Conservation (phyloP, 345 rosid species). For the Brassica rapa region DNA sequence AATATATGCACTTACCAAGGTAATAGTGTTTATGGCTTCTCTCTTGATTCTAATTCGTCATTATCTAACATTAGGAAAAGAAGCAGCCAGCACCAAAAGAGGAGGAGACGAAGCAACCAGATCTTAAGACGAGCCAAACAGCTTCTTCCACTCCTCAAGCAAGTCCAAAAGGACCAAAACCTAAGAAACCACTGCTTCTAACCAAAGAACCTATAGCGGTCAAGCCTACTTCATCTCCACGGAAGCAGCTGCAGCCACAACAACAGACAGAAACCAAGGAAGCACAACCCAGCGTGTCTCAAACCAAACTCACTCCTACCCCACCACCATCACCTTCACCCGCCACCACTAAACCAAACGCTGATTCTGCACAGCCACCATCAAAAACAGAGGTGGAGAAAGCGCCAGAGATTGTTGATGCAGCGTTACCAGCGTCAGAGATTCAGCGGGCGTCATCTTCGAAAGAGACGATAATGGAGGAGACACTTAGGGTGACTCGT, state of each 20-base stretch:
- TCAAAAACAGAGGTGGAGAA: constrained; percentile 45
- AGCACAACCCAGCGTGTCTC: constrained; percentile 35
- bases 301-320: constrained; percentile 24
- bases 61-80: constrained; percentile 43
- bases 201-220: constrained; percentile 40
- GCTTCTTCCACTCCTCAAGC: constrained; percentile 14
- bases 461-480: constrained; percentile 61
- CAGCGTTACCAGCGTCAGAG: constrained; percentile 40
- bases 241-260: constrained; percentile 29
- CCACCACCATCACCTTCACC: constrained; percentile 33
- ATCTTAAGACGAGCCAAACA: constrained; percentile 30
- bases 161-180: background rate
- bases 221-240: constrained; percentile 32
- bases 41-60: background rate
- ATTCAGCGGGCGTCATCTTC: constrained; percentile 45
- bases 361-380: constrained; percentile 29
- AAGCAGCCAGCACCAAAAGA: constrained; percentile 34
- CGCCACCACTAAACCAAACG: constrained; percentile 23
- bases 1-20: constrained; percentile 5
- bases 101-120: constrained; percentile 36
- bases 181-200: constrained; percentile 34
- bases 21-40: constrained; percentile 4
- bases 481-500: constrained; percentile 50
- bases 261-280: constrained; percentile 30
- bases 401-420: constrained; percentile 49